phyloP scores from a whole-genome alignment of 345 rosid species.

The Pseudoturritis turrita region DNA sequence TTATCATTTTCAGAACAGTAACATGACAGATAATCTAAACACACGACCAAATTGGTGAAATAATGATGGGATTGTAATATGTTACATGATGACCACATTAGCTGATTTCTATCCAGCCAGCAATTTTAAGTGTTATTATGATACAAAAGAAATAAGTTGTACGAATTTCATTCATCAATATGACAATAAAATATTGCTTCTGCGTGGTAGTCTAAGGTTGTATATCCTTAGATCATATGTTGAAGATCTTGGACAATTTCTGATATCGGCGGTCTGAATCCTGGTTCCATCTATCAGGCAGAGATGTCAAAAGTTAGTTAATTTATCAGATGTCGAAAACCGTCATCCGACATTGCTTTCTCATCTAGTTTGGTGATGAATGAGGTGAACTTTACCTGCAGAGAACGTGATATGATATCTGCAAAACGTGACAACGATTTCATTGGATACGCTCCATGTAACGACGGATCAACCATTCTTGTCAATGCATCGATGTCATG shows the following conservation, averaged over 20 bases:
- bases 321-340: background rate
- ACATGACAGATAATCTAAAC: background rate
- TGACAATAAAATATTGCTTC: background rate
- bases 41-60: background rate
- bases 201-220: background rate
- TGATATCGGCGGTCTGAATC: constrained; percentile 79
- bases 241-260: constrained; percentile 87
- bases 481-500: constrained; percentile 81
- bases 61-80: background rate
- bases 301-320: background rate
- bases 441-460: constrained; percentile 60
- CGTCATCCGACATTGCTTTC: background rate
- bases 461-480: constrained; percentile 79
- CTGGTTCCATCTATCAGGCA: constrained; percentile 61
- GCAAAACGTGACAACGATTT: constrained; percentile 94
- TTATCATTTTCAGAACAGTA: background rate
- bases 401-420: constrained; percentile 80
- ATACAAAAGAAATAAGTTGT: background rate
- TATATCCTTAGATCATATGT: constrained; percentile 44
- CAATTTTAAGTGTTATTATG: background rate
- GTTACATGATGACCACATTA: background rate
- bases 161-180: constrained; percentile 4
- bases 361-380: background rate
- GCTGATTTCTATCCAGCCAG: background rate
- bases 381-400: constrained; percentile 55